phyloP scores from a whole-genome alignment of 169 alveolate genomes.

The Ichthyophthirius multifiliis region DNA sequence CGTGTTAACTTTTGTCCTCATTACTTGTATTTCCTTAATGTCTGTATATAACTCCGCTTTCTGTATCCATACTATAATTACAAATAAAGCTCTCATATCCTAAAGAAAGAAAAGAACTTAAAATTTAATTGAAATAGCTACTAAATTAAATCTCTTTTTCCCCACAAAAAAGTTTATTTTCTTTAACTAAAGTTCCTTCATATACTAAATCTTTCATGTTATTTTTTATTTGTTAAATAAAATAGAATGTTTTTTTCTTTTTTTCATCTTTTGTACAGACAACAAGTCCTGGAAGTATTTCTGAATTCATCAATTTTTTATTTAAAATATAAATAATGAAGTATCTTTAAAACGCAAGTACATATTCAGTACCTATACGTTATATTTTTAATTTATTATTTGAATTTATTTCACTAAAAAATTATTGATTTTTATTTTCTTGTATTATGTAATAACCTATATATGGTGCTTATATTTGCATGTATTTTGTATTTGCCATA shows the following conservation, averaged over 20 bases:
- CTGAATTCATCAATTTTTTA: not conserved
- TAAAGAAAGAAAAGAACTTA: not conserved
- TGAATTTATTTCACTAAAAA: not conserved
- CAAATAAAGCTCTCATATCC: not conserved
- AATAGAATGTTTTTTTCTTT: conserved; percentile 2
- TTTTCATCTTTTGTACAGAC: not conserved
- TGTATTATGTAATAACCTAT: conserved; percentile 2
- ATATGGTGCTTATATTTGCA: not conserved
- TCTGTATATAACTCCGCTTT: not conserved
- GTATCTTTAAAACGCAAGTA: not conserved
- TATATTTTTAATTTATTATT: not conserved
- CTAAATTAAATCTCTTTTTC: not conserved
- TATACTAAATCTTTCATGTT: not conserved
- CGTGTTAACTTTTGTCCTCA: not conserved
- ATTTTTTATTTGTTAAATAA: not conserved
- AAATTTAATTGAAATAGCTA: not conserved
- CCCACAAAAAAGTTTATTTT: not conserved
- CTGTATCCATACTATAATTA: not conserved
- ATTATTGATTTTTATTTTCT: not conserved
- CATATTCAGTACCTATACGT: not conserved
- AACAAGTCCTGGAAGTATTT: not conserved
- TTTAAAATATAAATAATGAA: not conserved
- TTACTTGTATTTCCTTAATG: not conserved
- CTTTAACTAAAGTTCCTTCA: not conserved
- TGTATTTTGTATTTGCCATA: not conserved